Evolutionary conservation across 2,329 filamentous ascomycete species (phyloP), one percentile per base, ranked within the genome.

Genomic region (Talaromyces pinophilus): DNA sequence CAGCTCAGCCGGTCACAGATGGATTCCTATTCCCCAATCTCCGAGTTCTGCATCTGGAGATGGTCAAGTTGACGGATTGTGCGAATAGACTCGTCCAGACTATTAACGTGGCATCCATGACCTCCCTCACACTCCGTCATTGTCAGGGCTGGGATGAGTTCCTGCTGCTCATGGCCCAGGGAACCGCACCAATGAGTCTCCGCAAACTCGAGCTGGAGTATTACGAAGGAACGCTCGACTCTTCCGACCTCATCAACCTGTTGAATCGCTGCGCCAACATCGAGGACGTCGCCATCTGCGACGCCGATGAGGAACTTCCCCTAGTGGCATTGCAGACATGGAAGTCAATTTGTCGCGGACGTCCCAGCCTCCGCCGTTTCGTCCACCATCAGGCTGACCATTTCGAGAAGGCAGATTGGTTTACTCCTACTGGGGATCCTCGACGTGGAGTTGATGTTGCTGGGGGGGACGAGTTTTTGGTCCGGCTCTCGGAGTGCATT

Each of bases 151-250:
- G 60, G 60, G 60, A 52, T 25, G 28, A 38, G 8, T 15, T 40
- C 38, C 25, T 62, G 17, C 3, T 5, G 0, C 57, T 28, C 19
- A 60, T 60, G 38, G 19, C 15, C 22, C 35, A 30, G 7, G 38
- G 6, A 33, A 2, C 42, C 0, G 13, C 10, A 15, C 22, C 38
- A 4, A 25, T 59, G 62, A 59, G 40, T 11, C 52, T 64, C 30
- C 55, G 50, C 44, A 42, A 57, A n/a, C 40, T 64, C 7, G 62
- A 64, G 17, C 28, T 64, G 28, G 38, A 46, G n/a, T 64, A 46
- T 5, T 28, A 57, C 7, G 42, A 42, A 11, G 42, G 44, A 52
- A 25, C 11, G 10, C 48, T 52, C 48, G 13, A 2, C 6, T 28
- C 22, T 7, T 5, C 48, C 48, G 48, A 30, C 22, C 22, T 64